A percentile compares a stretch with the other conserved stretches of the same genome.
phyloP scores from a whole-genome alignment of 2,329 filamentous ascomycete species.

The Corinectria fuckeliana region DNA sequence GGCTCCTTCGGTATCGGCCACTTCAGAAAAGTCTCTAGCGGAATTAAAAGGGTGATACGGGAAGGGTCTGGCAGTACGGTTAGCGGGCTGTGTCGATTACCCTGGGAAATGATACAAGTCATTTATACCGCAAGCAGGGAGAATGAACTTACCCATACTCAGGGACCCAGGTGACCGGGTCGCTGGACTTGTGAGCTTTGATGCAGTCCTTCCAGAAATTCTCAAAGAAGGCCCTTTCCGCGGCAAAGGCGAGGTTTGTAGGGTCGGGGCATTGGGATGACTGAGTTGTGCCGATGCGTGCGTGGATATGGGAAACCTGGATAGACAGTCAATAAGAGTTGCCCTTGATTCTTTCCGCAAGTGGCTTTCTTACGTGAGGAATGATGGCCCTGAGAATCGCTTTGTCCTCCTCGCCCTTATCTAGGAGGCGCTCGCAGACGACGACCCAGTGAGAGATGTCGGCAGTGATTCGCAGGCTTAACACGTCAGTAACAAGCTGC shows the following conservation, averaged over 20 bases:
- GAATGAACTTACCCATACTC: constrained; percentile 20
- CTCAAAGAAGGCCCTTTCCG: constrained; percentile 43
- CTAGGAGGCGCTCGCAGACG: constrained; percentile 30
- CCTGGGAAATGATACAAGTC: too few species aligned
- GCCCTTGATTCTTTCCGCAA: not conserved
- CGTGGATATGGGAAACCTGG: constrained; percentile 39
- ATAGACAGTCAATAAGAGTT: not conserved
- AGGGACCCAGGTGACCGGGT: constrained; percentile 16
- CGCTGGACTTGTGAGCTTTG: constrained; percentile 3
- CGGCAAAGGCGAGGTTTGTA: constrained; percentile 36
- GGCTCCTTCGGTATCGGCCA: constrained; percentile 34
- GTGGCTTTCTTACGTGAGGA: constrained; percentile 37
- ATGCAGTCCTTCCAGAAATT: constrained; percentile 31
- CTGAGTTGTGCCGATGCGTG: constrained; percentile 45
- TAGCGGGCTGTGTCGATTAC: constrained; percentile 14
- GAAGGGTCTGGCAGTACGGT: constrained; percentile 23
- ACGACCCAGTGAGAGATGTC: constrained; percentile 39
- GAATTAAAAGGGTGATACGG: constrained; percentile 36
- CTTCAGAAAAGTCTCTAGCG: constrained; percentile 27
- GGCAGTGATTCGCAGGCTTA: constrained; percentile 33
- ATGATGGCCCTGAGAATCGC: constrained; percentile 32
- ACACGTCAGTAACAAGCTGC: not conserved
- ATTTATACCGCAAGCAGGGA: too few species aligned
- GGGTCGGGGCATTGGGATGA: constrained; percentile 46
- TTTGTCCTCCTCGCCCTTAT: constrained; percentile 27